phyloP scores from a whole-genome alignment of 2,329 filamentous ascomycete genomes.

The Fusarium sp. region DNA sequence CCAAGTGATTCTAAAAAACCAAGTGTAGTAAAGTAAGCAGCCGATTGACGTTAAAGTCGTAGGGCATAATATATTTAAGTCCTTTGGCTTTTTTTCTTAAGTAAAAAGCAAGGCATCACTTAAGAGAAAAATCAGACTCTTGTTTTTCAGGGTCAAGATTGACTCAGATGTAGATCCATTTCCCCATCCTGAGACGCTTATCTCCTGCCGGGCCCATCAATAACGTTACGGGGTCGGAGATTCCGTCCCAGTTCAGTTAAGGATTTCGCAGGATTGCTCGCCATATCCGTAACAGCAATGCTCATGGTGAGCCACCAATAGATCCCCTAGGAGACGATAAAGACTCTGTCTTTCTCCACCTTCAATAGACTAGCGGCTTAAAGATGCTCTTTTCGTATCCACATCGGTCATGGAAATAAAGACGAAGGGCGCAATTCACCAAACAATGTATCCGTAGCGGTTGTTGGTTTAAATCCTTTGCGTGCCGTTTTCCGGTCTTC shows the following conservation, averaged over 20 bases:
- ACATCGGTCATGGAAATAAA: slow-evolving; percentile 35
- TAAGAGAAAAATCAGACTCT: background rate
- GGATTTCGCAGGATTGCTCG: slow-evolving; percentile 6
- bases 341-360: slow-evolving; percentile 36
- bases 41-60: background rate
- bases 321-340: slow-evolving; percentile 25
- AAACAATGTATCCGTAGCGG: slow-evolving; percentile 5
- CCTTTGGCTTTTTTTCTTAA: background rate
- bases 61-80: background rate
- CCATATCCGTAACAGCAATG: slow-evolving; percentile 15
- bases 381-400: slow-evolving; percentile 27
- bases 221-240: background rate
- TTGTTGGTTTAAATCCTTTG: slow-evolving; percentile 16
- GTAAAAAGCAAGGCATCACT: background rate
- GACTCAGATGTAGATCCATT: slow-evolving; percentile 22
- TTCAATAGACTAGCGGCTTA: slow-evolving; percentile 14
- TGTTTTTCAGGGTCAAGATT: background rate
- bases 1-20: background rate
- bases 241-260: slow-evolving; percentile 8
- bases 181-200: slow-evolving; percentile 21
- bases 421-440: slow-evolving; percentile 16
- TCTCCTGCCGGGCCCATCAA: slow-evolving; percentile 9
- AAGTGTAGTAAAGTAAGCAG: background rate
- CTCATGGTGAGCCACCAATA: slow-evolving; percentile 2
- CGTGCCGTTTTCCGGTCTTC: slow-evolving; percentile 22